A percentile compares a stretch with the other conserved stretches of the same genome.
Evolutionary conservation across 176 grass and related monocot species (phyloP).

Genomic region (Avena atlantica): DNA sequence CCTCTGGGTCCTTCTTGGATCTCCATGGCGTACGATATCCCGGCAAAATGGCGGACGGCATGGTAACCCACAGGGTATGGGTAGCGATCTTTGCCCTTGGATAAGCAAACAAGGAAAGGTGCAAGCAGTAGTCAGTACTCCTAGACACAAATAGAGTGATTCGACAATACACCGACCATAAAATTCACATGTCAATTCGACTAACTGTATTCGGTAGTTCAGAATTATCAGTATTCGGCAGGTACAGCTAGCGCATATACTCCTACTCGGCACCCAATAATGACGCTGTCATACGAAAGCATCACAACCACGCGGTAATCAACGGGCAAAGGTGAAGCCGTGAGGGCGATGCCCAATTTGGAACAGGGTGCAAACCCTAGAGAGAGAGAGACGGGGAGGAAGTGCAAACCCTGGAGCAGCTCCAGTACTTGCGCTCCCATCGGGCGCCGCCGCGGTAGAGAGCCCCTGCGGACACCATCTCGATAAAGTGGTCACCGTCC

Average conservation of each 20-base stretch:
- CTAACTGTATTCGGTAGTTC: not conserved
- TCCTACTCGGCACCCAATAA: not conserved
- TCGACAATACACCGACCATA: not conserved
- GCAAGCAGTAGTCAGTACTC: slow-evolving; percentile 16
- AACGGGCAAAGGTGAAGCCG: not conserved
- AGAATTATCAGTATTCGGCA: not conserved
- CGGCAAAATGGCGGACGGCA: slow-evolving; percentile 62
- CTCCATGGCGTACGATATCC: slow-evolving; percentile 73
- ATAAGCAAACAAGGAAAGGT: slow-evolving; percentile 23
- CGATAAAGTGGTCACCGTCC: slow-evolving; percentile 66
- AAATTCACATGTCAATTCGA: slow-evolving; percentile 5
- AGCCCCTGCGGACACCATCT: slow-evolving; percentile 66
- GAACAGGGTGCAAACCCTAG: slow-evolving; percentile 20
- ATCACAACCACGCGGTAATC: not conserved
- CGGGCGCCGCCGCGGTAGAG: slow-evolving; percentile 58
- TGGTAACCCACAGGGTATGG: slow-evolving; percentile 84
- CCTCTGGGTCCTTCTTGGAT: slow-evolving; percentile 76
- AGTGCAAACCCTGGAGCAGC: slow-evolving; percentile 78
- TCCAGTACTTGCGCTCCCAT: slow-evolving; percentile 96
- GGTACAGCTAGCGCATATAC: not conserved
- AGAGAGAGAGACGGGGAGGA: not conserved
- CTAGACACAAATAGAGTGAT: not conserved
- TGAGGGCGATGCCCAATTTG: not conserved
- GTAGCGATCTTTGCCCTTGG: slow-evolving; percentile 83
- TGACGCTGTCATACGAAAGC: not conserved